Evolutionary conservation across 805 yeast genomes (phyloP), one percentile per base, ranked within the genome.

Genomic region (Hanseniaspora taiwanica): DNA sequence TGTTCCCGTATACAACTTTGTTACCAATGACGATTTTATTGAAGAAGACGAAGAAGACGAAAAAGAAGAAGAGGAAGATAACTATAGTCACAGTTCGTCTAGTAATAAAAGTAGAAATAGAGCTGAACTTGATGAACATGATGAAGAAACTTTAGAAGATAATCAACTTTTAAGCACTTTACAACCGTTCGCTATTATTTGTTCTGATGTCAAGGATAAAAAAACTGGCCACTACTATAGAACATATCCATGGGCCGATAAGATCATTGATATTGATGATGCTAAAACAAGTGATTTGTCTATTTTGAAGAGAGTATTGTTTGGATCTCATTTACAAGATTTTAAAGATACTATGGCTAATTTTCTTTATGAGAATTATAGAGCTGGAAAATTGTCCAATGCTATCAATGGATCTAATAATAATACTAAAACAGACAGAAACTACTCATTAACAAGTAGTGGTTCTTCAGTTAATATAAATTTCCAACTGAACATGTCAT

Each of bases 301-400:
- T 6, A 56, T 72, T 14, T 63, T 83, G 51, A 76, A 79, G 46
- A 71, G 78, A 37, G 89, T 81, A 2, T 56, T 83, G 32, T 73
- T 83, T 53, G 93, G 93, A 6, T 73, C 87, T n/a, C 94, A 84
- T 55, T 64, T 82, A 48, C 81, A 77, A 55, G 91, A 81, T 52
- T 73, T 81, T 53, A 81, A 81, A 60, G 93, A 82, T 52, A 65
- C 81, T 44, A 83, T 93, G 21, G 85, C 80, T 50, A 82, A 76
- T 49, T 67, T 76, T 59, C 61, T 81, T 40, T 81, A 81, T 58
- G 93, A 81, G 54, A 76, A 78, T 43, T 81, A 81, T 56, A 72
- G 94, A 62, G 78, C 91, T 17, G 87, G 81, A 54, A 70, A 81
- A 50, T 65, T 82, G 50, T 74, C 82, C n/a, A n/a, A n/a, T 13